Evolutionary conservation across 23 red algal species (phyloP), one percentile per base, ranked within the genome.

Genomic region (Chondrus crispus): DNA sequence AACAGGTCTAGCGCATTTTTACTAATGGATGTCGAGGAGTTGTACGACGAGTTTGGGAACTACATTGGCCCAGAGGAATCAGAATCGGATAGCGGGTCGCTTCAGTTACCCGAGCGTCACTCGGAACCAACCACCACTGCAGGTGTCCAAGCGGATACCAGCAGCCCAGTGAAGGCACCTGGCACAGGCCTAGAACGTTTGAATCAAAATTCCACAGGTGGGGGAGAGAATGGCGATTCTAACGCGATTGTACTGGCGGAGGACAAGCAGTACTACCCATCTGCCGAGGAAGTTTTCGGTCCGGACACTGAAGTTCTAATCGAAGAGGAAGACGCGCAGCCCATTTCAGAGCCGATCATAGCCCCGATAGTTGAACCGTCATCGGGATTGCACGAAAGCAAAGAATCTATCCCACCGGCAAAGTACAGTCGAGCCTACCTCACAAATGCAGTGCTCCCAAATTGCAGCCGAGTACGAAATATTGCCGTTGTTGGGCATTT

Each of bases 11-110:
- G n/a, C n/a, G n/a, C n/a, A n/a, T n/a, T n/a, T n/a, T n/a, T n/a
- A n/a, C n/a, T n/a, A 19, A 90, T 90, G 87, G 87, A 90, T 66
- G 55, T 90, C 1, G 87, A 90, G 36, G 72, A 90, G 2, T 48
- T 79, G 36, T 98, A 94, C 80, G 96, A 98, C 73, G 91, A 94
- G 40, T 98, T 98, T 87, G 96, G 96, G 9, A 98, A 98, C 75
- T 98, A 94, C 45, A 54, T 98, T 19, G 96, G 91, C 12, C 91
- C 74, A 24, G 96, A 87, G 24, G 75, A 92, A 18, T 88, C 82
- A 8, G 92, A 82, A 24, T 82, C 83, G 22, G 82, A 85, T 12
- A 87, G 82, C 30, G 82, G 72, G 12, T 18, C 83, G 30, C 53
- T 46, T 41, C 36, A 53, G 32, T 72, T 50, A 6, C 38, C 82